Conservation (phyloP, 345 rosid species). For the Eucalyptus regnans region DNA sequence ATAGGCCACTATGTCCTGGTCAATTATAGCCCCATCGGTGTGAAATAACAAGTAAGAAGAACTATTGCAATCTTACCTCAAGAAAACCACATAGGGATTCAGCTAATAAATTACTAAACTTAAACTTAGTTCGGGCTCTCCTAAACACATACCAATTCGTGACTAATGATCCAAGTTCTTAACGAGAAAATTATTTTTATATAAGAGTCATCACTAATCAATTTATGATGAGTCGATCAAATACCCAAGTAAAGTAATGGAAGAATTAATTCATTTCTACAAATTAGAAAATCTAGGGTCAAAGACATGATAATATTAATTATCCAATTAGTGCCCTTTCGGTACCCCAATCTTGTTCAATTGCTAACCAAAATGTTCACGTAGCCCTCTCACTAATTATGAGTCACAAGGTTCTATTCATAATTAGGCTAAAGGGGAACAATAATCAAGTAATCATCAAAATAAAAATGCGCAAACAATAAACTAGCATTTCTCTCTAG, state of each 20-base stretch:
- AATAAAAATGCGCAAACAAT: not conserved
- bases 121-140: too few relatives aligned
- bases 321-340: not conserved
- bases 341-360: not conserved
- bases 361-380: not conserved
- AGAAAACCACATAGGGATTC: not conserved
- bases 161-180: not conserved
- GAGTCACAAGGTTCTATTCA: not conserved
- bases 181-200: not conserved
- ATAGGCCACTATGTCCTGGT: not conserved
- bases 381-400: not conserved
- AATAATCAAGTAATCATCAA: not conserved
- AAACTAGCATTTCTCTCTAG: not conserved
- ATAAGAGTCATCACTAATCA: not conserved
- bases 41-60: not conserved
- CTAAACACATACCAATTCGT: not conserved
- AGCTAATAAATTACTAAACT: not conserved
- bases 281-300: not conserved
- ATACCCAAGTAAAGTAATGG: not conserved
- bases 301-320: not conserved
- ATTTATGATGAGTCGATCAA: too few relatives aligned
- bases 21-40: not conserved
- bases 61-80: not conserved
- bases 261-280: too few relatives aligned
- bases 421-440: not conserved